Percentiles rank a stretch among this genome's conserved stretches.
These are phyloP conservation scores for Patellifolia procumbens DNA, from an alignment of 179 eudicot species.

Conservation along the genomic window DNA sequence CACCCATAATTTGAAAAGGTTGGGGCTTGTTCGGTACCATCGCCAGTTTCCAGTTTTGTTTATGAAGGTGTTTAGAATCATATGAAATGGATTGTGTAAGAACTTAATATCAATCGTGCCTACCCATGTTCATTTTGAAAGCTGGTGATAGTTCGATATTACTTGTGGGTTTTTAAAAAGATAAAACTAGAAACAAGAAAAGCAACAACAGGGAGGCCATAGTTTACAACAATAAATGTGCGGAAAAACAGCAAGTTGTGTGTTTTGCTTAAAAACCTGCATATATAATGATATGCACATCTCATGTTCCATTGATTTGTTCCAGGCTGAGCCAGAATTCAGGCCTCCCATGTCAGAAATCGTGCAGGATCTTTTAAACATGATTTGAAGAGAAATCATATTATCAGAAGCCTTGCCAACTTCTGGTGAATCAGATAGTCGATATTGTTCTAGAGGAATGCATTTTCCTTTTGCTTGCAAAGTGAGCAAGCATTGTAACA, in stretches of 20 bases:
- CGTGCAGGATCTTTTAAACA: constrained; percentile 61
- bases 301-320: neutral
- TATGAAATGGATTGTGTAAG: too few relatives aligned
- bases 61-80: too few relatives aligned
- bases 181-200: too few relatives aligned
- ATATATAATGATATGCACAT: neutral
- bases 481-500: constrained; percentile 12
- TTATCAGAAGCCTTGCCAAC: constrained; percentile 10
- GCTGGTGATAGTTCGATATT: too few relatives aligned
- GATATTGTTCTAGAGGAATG: neutral
- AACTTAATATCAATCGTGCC: too few relatives aligned
- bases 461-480: neutral
- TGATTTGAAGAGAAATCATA: constrained; percentile 53
- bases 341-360: constrained; percentile 96
- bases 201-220: too few relatives aligned
- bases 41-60: too few relatives aligned
- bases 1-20: too few relatives aligned
- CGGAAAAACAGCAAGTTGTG: neutral
- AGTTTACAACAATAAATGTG: neutral
- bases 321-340: constrained; percentile 84
- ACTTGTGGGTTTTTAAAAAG: too few relatives aligned
- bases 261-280: neutral
- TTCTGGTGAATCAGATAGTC: neutral
- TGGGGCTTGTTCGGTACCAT: too few relatives aligned
- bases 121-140: too few relatives aligned